These are phyloP conservation scores for Phytophthora pistaciae DNA, from an alignment of 352 stramenopile genomes.

Conservation along the genomic window DNA sequence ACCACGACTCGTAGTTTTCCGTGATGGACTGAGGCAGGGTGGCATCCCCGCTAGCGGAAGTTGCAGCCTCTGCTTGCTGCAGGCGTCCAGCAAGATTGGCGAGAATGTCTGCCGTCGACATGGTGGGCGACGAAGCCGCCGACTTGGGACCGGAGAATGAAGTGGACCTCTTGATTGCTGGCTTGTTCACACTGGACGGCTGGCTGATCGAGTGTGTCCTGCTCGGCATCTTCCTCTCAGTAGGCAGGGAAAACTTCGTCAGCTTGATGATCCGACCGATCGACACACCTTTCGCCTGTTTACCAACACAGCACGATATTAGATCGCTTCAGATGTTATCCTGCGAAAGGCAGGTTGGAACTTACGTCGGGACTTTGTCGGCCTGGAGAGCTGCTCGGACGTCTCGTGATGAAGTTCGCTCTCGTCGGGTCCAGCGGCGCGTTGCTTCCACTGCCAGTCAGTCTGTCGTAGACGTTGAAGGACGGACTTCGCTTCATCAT, in stretches of 20 bases:
- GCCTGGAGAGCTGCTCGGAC: constrained; percentile 26
- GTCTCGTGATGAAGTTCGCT: constrained; percentile 33
- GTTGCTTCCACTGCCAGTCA: constrained; percentile 37
- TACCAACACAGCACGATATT: not conserved
- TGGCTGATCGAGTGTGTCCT: constrained; percentile 34
- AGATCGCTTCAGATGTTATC: not conserved
- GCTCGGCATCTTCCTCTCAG: constrained; percentile 24
- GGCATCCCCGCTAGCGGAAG: constrained; percentile 7
- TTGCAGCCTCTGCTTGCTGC: not conserved
- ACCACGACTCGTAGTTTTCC: constrained; percentile 67
- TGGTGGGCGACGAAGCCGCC: constrained; percentile 24
- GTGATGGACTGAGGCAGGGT: constrained; percentile 42
- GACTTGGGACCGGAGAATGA: constrained; percentile 39
- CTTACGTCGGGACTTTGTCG: constrained; percentile 37
- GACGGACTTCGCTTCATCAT: constrained; percentile 51
- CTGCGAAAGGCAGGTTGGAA: not conserved
- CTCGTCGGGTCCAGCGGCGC: constrained; percentile 19
- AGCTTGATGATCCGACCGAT: constrained; percentile 59
- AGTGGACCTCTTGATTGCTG: constrained; percentile 25
- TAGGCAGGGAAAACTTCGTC: constrained; percentile 40
- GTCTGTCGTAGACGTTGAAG: constrained; percentile 51
- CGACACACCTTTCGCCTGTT: constrained; percentile 35
- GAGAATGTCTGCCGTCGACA: constrained; percentile 14
- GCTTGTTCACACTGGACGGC: constrained; percentile 41
- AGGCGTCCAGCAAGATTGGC: constrained; percentile 5